Evolutionary conservation across 768 basidiomycete species (phyloP).

Genomic region (Pisolithus marmoratus): DNA sequence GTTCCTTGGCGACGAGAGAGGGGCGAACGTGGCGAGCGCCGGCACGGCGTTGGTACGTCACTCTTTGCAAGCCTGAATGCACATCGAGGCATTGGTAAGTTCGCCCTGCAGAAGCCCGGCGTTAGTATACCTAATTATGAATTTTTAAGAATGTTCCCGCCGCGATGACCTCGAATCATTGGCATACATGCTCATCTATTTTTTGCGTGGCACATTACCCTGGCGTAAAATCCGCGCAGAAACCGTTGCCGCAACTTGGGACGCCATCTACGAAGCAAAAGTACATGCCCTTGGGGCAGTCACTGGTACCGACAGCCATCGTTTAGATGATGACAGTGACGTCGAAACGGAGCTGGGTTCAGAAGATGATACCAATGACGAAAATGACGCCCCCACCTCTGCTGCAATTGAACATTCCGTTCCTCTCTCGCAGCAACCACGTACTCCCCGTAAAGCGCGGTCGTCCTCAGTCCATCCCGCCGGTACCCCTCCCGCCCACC

Average conservation of each 20-base stretch:
- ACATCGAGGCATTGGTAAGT: conserved; percentile 68
- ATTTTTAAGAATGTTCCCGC: conserved; percentile 62
- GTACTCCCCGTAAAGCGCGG: background rate
- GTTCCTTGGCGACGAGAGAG: conserved; percentile 64
- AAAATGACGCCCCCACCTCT: background rate
- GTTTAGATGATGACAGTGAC: conserved; percentile 3
- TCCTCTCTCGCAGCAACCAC: background rate
- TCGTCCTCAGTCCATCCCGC: background rate
- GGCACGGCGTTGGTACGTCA: conserved; percentile 75
- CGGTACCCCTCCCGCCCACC: background rate
- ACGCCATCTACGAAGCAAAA: conserved; percentile 71
- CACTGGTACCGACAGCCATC: conserved; percentile 8
- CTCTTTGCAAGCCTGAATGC: conserved; percentile 73
- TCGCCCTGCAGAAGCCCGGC: background rate
- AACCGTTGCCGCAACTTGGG: conserved; percentile 67
- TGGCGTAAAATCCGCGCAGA: conserved; percentile 71
- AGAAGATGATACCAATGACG: background rate
- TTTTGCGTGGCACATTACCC: conserved; percentile 69
- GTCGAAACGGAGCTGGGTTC: background rate
- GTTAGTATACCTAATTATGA: background rate
- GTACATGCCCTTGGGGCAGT: conserved; percentile 43
- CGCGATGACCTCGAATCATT: conserved; percentile 77
- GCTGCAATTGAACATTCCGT: background rate
- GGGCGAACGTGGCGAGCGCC: conserved; percentile 26
- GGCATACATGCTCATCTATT: conserved; percentile 81